Conservation (phyloP, 148 eudicot species). For the Limonium bicolor region DNA sequence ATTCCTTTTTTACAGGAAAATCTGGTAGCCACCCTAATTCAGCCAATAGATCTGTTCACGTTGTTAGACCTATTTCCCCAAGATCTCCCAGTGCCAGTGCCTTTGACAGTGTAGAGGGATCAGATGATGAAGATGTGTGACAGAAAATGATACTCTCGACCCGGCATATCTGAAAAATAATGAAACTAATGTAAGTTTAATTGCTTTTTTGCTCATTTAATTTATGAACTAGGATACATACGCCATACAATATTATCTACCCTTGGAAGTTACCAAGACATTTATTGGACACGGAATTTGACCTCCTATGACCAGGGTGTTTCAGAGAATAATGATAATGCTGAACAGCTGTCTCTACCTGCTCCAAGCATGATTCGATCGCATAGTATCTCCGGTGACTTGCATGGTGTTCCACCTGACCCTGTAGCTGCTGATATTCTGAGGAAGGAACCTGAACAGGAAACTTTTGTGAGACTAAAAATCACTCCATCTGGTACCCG, state of each 20-base stretch:
- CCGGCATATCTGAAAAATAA: too few relatives aligned
- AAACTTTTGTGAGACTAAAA: constrained; percentile 86
- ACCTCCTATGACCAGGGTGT: constrained; percentile 24
- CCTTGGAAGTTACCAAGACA: too few relatives aligned
- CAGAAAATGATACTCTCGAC: constrained; percentile 45
- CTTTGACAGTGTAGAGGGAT: constrained; percentile 87
- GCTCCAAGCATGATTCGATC: constrained; percentile 81
- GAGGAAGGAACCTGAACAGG: constrained; percentile 98
- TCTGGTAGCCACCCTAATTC: constrained; percentile 33
- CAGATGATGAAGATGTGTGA: constrained; percentile 78
- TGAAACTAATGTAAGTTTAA: constrained; percentile 72
- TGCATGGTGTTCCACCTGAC: constrained; percentile 94
- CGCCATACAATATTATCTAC: too few relatives aligned
- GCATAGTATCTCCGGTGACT: constrained; percentile 91
- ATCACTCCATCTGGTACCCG: constrained; percentile 66
- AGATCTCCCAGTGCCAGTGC: constrained; percentile 83
- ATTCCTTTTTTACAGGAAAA: constrained; percentile 44
- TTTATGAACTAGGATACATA: too few relatives aligned
- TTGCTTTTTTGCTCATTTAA: too few relatives aligned
- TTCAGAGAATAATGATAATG: constrained; percentile 45
- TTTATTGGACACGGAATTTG: neutral
- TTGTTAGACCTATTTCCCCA: constrained; percentile 79
- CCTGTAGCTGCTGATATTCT: constrained; percentile 98
- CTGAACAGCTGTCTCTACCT: constrained; percentile 44
- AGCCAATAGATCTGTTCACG: constrained; percentile 36